Conservation (phyloP, 495 filamentous ascomycete species). For the Gamarada debralockiae region DNA sequence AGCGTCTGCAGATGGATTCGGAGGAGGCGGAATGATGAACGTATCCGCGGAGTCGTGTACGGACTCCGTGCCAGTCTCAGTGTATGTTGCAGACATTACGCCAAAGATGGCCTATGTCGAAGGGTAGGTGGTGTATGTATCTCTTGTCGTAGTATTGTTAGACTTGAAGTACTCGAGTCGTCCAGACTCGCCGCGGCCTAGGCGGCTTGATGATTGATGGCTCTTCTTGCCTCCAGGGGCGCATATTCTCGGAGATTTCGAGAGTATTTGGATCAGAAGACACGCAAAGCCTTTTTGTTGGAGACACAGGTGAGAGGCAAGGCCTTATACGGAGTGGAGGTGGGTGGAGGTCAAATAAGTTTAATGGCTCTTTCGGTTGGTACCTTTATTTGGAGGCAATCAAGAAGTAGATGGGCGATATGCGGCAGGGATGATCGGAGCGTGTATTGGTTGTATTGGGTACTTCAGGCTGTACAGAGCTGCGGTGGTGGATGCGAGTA, state of each 20-base stretch:
- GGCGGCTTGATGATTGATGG: slow-evolving; percentile 16
- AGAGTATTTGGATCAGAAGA: not conserved
- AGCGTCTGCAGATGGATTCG: slow-evolving; percentile 45
- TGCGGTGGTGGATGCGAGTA: no score
- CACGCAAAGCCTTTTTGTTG: not conserved
- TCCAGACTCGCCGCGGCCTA: slow-evolving; percentile 8
- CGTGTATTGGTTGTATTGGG: not conserved
- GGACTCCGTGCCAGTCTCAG: not conserved
- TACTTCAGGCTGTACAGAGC: no score
- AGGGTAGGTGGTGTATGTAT: not conserved
- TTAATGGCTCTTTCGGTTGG: no score
- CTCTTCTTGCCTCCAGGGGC: slow-evolving; percentile 10
- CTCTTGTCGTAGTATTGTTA: not conserved
- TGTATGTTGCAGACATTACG: slow-evolving; percentile 10
- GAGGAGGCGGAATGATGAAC: slow-evolving; percentile 39
- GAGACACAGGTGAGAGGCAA: not conserved
- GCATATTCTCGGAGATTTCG: slow-evolving; percentile 20
- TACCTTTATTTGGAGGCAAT: not conserved
- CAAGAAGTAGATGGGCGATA: not conserved
- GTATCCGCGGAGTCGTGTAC: slow-evolving; percentile 21
- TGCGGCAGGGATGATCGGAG: no score
- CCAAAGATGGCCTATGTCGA: not conserved
- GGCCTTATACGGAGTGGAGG: not conserved
- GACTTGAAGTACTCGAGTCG: not conserved
- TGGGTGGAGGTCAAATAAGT: not conserved